Evolutionary conservation across 371 early-diverging fungal genomes (phyloP).

Genomic region (Capniomyces stellatus): DNA sequence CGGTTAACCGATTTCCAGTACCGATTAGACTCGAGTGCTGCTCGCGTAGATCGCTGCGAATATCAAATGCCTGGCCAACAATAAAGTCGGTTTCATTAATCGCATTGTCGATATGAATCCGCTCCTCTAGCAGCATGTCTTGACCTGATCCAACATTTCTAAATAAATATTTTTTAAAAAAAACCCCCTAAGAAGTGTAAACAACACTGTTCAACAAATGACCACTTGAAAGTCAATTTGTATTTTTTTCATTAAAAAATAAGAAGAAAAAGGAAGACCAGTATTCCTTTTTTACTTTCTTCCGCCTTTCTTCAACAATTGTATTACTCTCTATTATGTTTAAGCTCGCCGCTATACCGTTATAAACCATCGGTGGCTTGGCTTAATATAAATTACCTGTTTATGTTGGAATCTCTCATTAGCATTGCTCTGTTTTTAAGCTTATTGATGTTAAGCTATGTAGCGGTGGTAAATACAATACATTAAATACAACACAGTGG

Average conservation of each 20-base stretch:
- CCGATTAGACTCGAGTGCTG: neutral
- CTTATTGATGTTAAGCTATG: neutral
- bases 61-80: constrained; percentile 1
- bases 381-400: too few species aligned
- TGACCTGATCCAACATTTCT: neutral
- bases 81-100: constrained; percentile 2
- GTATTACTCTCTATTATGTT: too few species aligned
- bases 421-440: too few species aligned
- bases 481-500: neutral
- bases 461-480: neutral
- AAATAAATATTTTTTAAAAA: neutral
- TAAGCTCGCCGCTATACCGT: too few species aligned
- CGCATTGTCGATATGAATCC: constrained; percentile 1
- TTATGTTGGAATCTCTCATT: too few species aligned
- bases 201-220: neutral
- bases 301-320: too few species aligned
- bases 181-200: too few species aligned
- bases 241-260: neutral
- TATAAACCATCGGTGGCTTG: too few species aligned
- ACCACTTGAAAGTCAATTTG: neutral
- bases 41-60: neutral
- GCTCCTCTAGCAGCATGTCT: constrained; percentile 2
- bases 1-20: neutral
- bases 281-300: neutral
- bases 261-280: neutral